Evolutionary conservation across 306 rosid species (phyloP), one percentile per base, ranked within the genome.

Genomic region (Castanopsis chinensis): DNA sequence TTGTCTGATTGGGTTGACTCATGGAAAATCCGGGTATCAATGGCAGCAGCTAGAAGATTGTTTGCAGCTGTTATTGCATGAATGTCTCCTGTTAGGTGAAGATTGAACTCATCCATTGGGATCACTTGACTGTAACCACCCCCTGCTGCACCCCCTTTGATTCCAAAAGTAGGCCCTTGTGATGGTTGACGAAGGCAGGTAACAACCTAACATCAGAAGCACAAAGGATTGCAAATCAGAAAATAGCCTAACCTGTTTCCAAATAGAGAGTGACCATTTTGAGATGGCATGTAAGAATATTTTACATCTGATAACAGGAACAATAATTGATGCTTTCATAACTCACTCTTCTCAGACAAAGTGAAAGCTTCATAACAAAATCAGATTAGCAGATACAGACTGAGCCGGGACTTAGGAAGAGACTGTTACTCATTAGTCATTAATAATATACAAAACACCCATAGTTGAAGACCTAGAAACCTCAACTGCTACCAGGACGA

Each of bases 131-230:
- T 95, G 81, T 95, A 95, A 84, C 99, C 99, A 53, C 97, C 99
- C 76, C 98, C 99, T 33, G 99, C 99, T 30, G 99, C 99, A 74
- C 99, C 99, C 72, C 99, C 99, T 89, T 90, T 95, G 83, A 95
- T 95, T 78, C 99, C 99, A 85, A 95, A 95, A 65, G 99, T 95
- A 10, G 99, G 99, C 59, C 99, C 99, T 89, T 95, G 98, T n/a
- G 99, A 95, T n/a, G 99, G 99, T 79, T 95, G 99, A 72, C 99
- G 98, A 81, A 95, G 79, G 71, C 99, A 95, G 61, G 98, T 93
- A 76, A 95, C 92, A 75, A 93, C 99, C 99, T 95, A 82, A 76
- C 32, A 28, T 30, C 76, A 53, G 83, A 61, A 75, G 77, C 55
- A 76, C 45, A 78, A 33, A 78, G n/a, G 21, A 57, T 33, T 67